These are phyloP conservation scores for Quercus aquifolioides DNA, from an alignment of 306 rosid genomes.

Conservation along the genomic window DNA sequence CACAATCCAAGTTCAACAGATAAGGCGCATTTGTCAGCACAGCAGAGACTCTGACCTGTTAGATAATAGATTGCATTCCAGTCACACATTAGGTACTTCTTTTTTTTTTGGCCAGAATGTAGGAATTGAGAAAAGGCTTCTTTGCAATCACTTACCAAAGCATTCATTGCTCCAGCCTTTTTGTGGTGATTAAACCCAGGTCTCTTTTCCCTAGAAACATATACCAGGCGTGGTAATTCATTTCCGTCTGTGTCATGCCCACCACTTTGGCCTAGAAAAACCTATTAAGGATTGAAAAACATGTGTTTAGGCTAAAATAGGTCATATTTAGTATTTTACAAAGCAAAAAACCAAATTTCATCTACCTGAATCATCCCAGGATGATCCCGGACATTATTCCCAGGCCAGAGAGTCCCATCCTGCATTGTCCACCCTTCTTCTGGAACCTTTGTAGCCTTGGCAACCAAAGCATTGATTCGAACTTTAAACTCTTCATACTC, in stretches of 20 bases:
- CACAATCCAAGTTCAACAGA: slow-evolving; percentile 63
- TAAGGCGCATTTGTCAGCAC: slow-evolving; percentile 69
- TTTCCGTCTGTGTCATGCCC: slow-evolving; percentile 50
- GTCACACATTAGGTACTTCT: too few species aligned
- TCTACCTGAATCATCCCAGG: slow-evolving; percentile 76
- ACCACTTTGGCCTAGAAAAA: slow-evolving; percentile 56
- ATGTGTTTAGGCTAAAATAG: slow-evolving; percentile 9
- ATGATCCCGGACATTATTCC: slow-evolving; percentile 54
- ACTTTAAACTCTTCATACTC: slow-evolving; percentile 76
- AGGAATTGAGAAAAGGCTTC: not conserved
- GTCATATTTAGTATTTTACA: not conserved
- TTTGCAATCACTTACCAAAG: slow-evolving; percentile 40
- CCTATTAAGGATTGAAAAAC: slow-evolving; percentile 23
- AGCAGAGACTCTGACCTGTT: slow-evolving; percentile 66
- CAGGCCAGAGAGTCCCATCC: slow-evolving; percentile 79
- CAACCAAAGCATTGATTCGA: slow-evolving; percentile 58
- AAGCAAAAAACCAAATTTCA: not conserved
- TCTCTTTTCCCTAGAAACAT: slow-evolving; percentile 73
- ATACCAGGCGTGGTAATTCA: slow-evolving; percentile 59
- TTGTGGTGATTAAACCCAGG: slow-evolving; percentile 58
- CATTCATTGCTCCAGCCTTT: slow-evolving; percentile 75
- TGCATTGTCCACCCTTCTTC: slow-evolving; percentile 83
- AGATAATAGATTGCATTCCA: not conserved
- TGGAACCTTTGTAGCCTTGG: slow-evolving; percentile 61
- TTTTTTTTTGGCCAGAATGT: not conserved